A percentile compares a stretch with the other conserved stretches of the same genome.
Evolutionary conservation across 2,329 filamentous ascomycete genomes (phyloP).

Genomic region (Cordyceps tenuipes): DNA sequence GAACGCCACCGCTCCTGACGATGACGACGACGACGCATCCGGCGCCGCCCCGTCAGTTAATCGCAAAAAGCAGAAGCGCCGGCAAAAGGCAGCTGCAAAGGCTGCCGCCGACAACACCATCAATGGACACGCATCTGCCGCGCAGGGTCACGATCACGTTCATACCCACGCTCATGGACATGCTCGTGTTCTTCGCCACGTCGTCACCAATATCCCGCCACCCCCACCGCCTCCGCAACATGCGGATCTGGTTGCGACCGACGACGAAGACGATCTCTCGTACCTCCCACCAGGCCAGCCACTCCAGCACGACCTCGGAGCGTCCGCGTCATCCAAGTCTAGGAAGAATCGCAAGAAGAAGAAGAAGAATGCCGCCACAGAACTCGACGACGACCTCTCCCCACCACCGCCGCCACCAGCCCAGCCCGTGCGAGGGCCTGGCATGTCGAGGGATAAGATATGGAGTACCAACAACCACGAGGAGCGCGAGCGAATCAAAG

Average conservation of each 20-base stretch:
- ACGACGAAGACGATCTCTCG: constrained; percentile 43
- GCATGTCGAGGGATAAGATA: constrained; percentile 71
- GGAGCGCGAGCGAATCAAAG: constrained; percentile 93
- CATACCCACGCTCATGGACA: constrained; percentile 12
- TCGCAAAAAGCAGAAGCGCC: constrained; percentile 90
- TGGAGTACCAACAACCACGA: constrained; percentile 95
- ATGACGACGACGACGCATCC: constrained; percentile 6
- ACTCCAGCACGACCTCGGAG: constrained; percentile 25
- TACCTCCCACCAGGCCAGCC: constrained; percentile 32
- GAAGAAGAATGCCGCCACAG: constrained; percentile 38
- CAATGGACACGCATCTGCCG: constrained; percentile 4
- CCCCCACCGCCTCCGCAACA: constrained; percentile 22
- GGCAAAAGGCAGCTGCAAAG: constrained; percentile 74
- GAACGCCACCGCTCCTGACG: constrained; percentile 1
- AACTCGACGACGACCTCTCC: constrained; percentile 14
- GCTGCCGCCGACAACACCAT: constrained; percentile 35
- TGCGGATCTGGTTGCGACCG: constrained; percentile 47
- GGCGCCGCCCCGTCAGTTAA: constrained; percentile 51
- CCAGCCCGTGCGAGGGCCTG: constrained; percentile 27
- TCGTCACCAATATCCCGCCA: not conserved
- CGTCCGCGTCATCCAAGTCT: constrained; percentile 29
- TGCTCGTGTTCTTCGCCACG: constrained; percentile 1
- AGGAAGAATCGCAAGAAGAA: constrained; percentile 65
- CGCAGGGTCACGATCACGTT: constrained; percentile 11
- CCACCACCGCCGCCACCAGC: constrained; percentile 17